Conservation (phyloP, 164 flowering plant genomes). For the Warburgia ugandensis region DNA sequence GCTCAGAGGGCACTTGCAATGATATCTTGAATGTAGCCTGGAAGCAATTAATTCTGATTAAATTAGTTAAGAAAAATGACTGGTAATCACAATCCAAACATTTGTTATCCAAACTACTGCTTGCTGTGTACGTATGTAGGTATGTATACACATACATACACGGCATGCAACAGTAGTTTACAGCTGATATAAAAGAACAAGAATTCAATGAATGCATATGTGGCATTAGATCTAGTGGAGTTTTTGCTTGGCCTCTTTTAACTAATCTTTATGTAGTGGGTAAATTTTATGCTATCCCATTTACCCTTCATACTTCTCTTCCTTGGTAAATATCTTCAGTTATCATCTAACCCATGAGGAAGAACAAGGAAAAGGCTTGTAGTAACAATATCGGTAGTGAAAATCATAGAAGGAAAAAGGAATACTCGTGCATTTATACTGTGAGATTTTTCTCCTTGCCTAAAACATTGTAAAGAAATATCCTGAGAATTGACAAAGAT, state of each 20-base stretch:
- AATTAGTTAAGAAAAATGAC: background rate
- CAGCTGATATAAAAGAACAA: background rate
- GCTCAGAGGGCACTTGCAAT: too few relatives aligned
- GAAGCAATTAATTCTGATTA: background rate
- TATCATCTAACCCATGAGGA: background rate
- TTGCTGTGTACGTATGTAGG: background rate
- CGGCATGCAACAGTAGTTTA: background rate
- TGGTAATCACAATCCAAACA: too few relatives aligned
- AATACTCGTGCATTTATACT: background rate
- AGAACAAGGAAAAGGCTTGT: background rate
- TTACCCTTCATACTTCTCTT: too few relatives aligned
- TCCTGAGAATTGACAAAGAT: too few relatives aligned
- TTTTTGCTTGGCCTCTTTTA: too few relatives aligned
- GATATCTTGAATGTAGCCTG: slow-evolving; percentile 97
- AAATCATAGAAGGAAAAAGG: background rate
- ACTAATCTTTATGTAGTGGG: too few relatives aligned
- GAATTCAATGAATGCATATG: background rate
- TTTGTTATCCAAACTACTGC: too few relatives aligned
- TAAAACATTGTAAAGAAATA: too few relatives aligned
- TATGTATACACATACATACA: background rate
- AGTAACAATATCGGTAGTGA: background rate
- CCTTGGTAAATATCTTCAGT: background rate
- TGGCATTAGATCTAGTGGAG: too few relatives aligned
- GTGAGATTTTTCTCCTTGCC: too few relatives aligned
- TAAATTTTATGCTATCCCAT: too few relatives aligned